These are phyloP conservation scores for Xylariaceae sp. DNA, from an alignment of 2,329 filamentous ascomycete species.

Conservation along the genomic window DNA sequence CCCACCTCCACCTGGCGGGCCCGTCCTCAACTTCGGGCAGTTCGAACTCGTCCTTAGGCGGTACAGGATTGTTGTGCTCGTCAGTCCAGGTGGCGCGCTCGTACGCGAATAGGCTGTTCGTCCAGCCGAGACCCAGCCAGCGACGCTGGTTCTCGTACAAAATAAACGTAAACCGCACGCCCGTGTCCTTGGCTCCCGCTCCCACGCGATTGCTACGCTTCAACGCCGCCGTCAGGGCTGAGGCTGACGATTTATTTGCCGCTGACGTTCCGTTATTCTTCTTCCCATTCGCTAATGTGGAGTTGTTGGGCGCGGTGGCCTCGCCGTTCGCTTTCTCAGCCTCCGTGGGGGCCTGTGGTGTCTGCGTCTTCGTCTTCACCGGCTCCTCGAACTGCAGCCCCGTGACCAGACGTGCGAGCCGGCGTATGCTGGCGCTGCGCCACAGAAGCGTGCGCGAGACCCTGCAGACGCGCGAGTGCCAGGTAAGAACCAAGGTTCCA, in stretches of 20 bases:
- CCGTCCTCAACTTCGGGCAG: slow-evolving; percentile 64
- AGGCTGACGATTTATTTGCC: slow-evolving; percentile 31
- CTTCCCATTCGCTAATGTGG: slow-evolving; percentile 30
- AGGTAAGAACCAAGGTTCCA: slow-evolving; percentile 86
- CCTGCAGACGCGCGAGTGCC: slow-evolving; percentile 85
- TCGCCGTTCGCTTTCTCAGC: slow-evolving; percentile 34
- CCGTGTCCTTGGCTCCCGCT: slow-evolving; percentile 60
- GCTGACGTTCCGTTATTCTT: slow-evolving; percentile 43
- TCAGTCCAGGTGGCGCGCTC: slow-evolving; percentile 93
- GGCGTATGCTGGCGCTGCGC: slow-evolving; percentile 78
- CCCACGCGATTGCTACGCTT: slow-evolving; percentile 44
- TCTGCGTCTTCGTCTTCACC: slow-evolving; percentile 26
- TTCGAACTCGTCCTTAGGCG: slow-evolving; percentile 71
- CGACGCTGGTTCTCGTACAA: slow-evolving; percentile 95
- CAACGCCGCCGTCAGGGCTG: slow-evolving; percentile 38
- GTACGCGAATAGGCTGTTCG: slow-evolving; percentile 84
- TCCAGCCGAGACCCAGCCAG: slow-evolving; percentile 96
- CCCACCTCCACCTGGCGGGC: slow-evolving; percentile 73
- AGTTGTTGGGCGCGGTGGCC: slow-evolving; percentile 1
- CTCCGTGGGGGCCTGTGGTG: too few relatives aligned
- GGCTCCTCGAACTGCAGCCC: slow-evolving; percentile 72
- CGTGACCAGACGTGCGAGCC: slow-evolving; percentile 71
- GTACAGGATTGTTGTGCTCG: slow-evolving; percentile 83
- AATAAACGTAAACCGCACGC: slow-evolving; percentile 94
- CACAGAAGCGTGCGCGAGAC: slow-evolving; percentile 87